These are phyloP conservation scores for Schizophyllum amplum DNA, from an alignment of 1,284 basidiomycete species.

Conservation along the genomic window DNA sequence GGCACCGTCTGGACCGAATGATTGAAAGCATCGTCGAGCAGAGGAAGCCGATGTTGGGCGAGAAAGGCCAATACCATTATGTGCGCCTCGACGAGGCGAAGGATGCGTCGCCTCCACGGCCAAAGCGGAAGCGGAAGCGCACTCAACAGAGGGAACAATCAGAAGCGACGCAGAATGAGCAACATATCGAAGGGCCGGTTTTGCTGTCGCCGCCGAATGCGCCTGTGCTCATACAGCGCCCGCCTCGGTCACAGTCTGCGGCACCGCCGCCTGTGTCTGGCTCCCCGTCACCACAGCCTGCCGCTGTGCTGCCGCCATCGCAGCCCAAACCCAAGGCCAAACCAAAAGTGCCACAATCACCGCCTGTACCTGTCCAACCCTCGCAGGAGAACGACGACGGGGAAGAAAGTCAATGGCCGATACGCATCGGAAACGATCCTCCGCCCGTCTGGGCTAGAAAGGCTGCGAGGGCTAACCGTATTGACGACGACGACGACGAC, in stretches of 20 bases:
- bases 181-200: conserved; percentile 9
- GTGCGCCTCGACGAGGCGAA: conserved; percentile 64
- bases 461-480: too few species aligned
- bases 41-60: conserved; percentile 54
- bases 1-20: conserved; percentile 49
- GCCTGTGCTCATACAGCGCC: too few species aligned
- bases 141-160: conserved; percentile 17
- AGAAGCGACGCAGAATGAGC: conserved; percentile 15
- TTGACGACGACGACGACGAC: conserved; percentile 8
- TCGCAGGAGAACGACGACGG: conserved; percentile 38
- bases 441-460: conserved; percentile 65
- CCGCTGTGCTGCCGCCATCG: background rate
- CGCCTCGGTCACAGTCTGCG: background rate
- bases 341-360: too few species aligned
- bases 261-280: background rate
- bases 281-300: background rate
- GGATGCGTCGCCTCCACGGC: conserved; percentile 44
- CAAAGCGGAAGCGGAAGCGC: conserved; percentile 25
- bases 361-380: conserved; percentile 5
- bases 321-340: conserved; percentile 2
- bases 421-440: conserved; percentile 51
- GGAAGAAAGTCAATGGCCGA: conserved; percentile 52
- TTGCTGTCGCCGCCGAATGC: background rate
- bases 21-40: conserved; percentile 60
- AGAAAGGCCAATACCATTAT: conserved; percentile 72